These are phyloP conservation scores for Saccharum officinarum DNA, from an alignment of 176 grass and related monocot species.

Conservation along the genomic window DNA sequence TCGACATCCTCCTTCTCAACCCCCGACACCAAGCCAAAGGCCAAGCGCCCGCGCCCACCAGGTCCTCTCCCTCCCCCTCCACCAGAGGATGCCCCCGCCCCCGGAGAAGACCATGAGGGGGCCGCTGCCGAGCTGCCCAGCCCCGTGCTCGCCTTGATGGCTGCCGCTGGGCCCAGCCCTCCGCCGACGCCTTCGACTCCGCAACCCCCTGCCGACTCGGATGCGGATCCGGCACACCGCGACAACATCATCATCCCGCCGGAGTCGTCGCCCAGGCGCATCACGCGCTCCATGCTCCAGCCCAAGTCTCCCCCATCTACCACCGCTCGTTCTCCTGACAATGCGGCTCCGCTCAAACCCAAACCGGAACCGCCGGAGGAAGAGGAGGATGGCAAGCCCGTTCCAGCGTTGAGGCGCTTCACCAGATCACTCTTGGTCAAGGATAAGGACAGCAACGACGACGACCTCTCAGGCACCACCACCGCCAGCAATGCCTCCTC, in stretches of 20 bases:
- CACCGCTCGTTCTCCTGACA: neutral
- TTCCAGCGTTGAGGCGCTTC: constrained; percentile 40
- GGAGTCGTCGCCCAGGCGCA: constrained; percentile 41
- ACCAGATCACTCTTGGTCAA: constrained; percentile 63
- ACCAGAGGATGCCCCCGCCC: neutral
- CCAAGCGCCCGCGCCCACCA: constrained; percentile 37
- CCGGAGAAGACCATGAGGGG: neutral
- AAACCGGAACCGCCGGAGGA: neutral
- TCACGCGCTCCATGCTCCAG: constrained; percentile 50
- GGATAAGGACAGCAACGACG: constrained; percentile 16
- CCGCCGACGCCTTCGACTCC: neutral
- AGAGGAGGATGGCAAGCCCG: neutral
- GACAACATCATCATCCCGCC: constrained; percentile 22
- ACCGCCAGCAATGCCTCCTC: constrained; percentile 40
- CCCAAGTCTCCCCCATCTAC: neutral
- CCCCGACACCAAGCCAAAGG: neutral
- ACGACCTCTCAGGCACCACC: constrained; percentile 32
- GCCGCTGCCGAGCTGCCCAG: neutral
- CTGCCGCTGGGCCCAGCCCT: neutral
- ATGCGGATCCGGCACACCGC: neutral
- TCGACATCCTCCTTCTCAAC: neutral
- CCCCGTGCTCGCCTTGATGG: constrained; percentile 25
- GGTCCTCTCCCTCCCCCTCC: neutral
- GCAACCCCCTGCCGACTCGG: neutral
- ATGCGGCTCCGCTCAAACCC: constrained; percentile 5